Evolutionary conservation across 768 basidiomycete species (phyloP).

Genomic region (Hericium erinaceus): DNA sequence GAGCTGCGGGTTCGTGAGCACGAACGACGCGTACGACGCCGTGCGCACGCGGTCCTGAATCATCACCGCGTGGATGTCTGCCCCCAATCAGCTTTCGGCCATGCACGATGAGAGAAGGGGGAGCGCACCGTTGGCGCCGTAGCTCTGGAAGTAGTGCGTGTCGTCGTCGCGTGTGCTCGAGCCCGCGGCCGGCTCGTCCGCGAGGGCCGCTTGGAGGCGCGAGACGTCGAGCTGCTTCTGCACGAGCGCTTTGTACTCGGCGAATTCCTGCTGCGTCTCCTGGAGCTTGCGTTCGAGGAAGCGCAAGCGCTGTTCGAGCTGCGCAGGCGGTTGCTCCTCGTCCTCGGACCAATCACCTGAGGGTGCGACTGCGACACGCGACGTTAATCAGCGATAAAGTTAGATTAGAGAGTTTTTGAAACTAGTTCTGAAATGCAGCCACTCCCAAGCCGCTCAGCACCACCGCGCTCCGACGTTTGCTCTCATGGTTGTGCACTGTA

Average conservation of each 20-base stretch:
- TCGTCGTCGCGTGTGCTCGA: constrained; percentile 61
- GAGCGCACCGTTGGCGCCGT: constrained; percentile 70
- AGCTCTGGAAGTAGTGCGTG: constrained; percentile 88
- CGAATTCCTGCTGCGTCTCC: constrained; percentile 47
- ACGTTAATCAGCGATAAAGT: neutral
- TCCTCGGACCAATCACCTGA: constrained; percentile 75
- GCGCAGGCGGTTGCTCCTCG: constrained; percentile 33
- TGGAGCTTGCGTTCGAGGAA: constrained; percentile 55
- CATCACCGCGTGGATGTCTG: constrained; percentile 96
- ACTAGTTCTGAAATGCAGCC: no score
- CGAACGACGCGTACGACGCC: constrained; percentile 86
- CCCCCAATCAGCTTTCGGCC: neutral
- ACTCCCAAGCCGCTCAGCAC: no score
- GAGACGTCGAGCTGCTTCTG: constrained; percentile 41
- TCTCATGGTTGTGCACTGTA: no score
- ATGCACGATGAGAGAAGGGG: neutral
- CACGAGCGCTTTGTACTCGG: constrained; percentile 53
- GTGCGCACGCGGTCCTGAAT: constrained; percentile 93
- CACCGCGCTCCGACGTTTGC: no score
- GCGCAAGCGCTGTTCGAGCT: constrained; percentile 37
- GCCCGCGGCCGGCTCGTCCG: constrained; percentile 22
- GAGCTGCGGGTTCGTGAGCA: constrained; percentile 68
- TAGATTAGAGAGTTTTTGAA: no score
- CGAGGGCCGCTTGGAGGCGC: constrained; percentile 32
- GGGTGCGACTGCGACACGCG: constrained; percentile 37